Conservation (phyloP, 306 rosid species). For the Glycine latifolia region DNA sequence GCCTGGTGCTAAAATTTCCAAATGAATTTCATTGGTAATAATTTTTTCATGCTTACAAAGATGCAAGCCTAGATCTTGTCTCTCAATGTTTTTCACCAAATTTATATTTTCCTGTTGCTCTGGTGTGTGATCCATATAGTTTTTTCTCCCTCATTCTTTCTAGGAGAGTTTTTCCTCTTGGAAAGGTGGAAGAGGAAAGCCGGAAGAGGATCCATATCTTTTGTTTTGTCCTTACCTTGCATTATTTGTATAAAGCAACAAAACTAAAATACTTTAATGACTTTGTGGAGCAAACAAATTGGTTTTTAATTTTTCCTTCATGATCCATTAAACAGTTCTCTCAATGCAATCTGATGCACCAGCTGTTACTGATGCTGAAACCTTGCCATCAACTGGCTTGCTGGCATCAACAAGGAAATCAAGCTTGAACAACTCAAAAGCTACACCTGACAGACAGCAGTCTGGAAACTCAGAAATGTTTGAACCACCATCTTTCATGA, state of each 20-base stretch:
- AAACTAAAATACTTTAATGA: slow-evolving; percentile 3
- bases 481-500: slow-evolving; percentile 88
- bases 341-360: slow-evolving; percentile 77
- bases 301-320: slow-evolving; percentile 37
- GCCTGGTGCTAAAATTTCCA: neutral
- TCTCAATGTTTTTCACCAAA: too few relatives aligned
- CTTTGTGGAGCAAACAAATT: neutral
- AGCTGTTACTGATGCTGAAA: slow-evolving; percentile 59
- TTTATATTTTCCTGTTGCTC: too few relatives aligned
- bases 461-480: slow-evolving; percentile 65
- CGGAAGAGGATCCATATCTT: slow-evolving; percentile 6
- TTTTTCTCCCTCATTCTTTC: neutral
- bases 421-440: slow-evolving; percentile 45
- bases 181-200: neutral
- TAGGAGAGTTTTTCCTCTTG: neutral
- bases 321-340: slow-evolving; percentile 65
- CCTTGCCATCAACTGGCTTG: slow-evolving; percentile 41
- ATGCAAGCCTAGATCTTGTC: too few relatives aligned
- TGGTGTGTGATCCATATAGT: neutral
- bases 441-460: slow-evolving; percentile 50
- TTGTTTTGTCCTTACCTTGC: slow-evolving; percentile 8
- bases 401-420: slow-evolving; percentile 47
- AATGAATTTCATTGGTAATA: too few relatives aligned
- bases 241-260: slow-evolving; percentile 16
- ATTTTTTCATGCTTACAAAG: too few relatives aligned